Conservation (phyloP, 495 filamentous ascomycete genomes). For the Pseudoneurospora amorphoporcata region DNA sequence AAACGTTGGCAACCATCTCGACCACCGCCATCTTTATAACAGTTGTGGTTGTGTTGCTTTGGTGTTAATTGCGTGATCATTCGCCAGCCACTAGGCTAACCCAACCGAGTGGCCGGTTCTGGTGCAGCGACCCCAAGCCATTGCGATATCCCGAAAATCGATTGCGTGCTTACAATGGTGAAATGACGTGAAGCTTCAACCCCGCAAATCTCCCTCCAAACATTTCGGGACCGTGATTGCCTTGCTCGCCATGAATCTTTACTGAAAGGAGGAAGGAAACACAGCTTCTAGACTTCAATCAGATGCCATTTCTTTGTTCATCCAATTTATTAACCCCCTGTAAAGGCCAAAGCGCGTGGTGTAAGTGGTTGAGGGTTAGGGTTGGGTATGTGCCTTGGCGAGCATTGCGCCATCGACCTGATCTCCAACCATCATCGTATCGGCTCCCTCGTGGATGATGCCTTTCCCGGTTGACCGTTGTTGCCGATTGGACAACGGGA, state of each 20-base stretch:
- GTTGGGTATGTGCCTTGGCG: not conserved
- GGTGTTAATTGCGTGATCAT: not conserved
- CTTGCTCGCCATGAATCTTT: not conserved
- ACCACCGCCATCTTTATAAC: not conserved
- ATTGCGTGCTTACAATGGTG: not conserved
- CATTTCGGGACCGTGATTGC: not conserved
- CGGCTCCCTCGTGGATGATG: not conserved
- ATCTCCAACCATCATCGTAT: not conserved
- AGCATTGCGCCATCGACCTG: not conserved
- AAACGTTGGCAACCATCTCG: not conserved
- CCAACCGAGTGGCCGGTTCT: not conserved
- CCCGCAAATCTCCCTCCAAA: not conserved
- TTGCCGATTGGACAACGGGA: not conserved
- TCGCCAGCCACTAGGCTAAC: not conserved
- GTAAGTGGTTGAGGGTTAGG: not conserved
- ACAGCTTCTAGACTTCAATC: not conserved
- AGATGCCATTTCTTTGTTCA: not conserved
- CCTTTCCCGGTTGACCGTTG: not conserved
- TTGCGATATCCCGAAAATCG: not conserved
- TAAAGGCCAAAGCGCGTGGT: not conserved
- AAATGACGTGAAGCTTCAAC: not conserved
- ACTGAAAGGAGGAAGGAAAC: not conserved
- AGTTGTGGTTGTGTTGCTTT: not conserved
- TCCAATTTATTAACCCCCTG: not conserved
- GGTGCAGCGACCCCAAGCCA: not conserved